These are phyloP conservation scores for Ulota crispa DNA, from an alignment of 225 moss, liverwort and hornwort species.

Conservation along the genomic window DNA sequence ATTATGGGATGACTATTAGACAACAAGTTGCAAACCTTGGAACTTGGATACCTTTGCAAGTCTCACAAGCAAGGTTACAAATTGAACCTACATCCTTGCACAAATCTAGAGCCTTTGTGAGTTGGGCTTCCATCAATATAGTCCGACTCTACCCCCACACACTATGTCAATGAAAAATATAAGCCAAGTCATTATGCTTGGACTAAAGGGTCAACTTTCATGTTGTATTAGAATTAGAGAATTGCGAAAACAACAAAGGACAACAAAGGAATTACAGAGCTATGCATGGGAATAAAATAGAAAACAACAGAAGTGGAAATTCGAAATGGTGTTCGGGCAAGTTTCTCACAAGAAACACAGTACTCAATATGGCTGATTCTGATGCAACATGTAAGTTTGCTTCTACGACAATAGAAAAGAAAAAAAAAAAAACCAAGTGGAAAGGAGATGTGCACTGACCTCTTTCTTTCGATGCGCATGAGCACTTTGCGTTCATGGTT, in stretches of 20 bases:
- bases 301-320: no score
- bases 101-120: background rate
- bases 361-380: no score
- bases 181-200: background rate
- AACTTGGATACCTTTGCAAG: background rate
- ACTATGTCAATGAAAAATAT: background rate
- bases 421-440: no score
- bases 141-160: background rate
- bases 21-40: background rate
- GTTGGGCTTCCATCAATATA: background rate
- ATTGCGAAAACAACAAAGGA: no score
- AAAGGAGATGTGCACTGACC: conserved; percentile 12
- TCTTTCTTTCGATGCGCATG: conserved; percentile 59
- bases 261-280: no score
- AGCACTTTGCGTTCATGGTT: conserved; percentile 52
- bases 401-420: no score
- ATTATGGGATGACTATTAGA: background rate
- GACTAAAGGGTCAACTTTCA: background rate
- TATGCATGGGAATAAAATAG: no score
- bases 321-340: no score
- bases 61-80: background rate
- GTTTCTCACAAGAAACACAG: no score
- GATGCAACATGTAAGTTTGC: no score
- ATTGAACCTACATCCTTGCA: background rate
- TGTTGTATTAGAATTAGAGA: no score